These are phyloP conservation scores for Fusarium chlamydosporum DNA, from an alignment of 2,329 filamentous ascomycete species.

Conservation along the genomic window DNA sequence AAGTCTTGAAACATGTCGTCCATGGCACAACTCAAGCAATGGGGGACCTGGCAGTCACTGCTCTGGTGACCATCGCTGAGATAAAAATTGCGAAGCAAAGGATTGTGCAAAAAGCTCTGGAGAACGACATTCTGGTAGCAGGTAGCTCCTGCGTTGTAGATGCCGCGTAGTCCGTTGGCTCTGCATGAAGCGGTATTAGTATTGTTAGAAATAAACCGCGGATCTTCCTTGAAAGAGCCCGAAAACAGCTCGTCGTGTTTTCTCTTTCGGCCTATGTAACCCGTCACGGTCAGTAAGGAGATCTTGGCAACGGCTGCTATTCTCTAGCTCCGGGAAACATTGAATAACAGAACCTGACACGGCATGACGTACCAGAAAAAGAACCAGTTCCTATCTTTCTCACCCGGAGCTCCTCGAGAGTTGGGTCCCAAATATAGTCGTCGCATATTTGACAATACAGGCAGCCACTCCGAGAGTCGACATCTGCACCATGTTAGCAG, in stretches of 20 bases:
- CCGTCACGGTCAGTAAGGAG: constrained; percentile 4
- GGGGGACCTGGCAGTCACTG: constrained; percentile 74
- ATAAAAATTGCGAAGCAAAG: constrained; percentile 91
- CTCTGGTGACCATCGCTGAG: constrained; percentile 89
- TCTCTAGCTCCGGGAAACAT: background rate
- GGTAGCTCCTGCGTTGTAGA: constrained; percentile 98
- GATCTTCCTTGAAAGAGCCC: constrained; percentile 77
- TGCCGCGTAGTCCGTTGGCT: constrained; percentile 87
- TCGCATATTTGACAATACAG: constrained; percentile 86
- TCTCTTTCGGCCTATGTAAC: constrained; percentile 73
- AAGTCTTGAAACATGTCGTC: constrained; percentile 82
- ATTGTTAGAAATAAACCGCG: constrained; percentile 82
- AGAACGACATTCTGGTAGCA: constrained; percentile 98
- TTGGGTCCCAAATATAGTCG: constrained; percentile 86
- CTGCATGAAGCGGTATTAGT: constrained; percentile 85
- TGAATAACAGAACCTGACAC: background rate
- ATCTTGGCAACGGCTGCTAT: background rate
- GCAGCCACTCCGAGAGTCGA: constrained; percentile 81
- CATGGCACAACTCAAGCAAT: constrained; percentile 79
- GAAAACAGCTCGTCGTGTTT: constrained; percentile 80
- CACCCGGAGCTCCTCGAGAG: constrained; percentile 80
- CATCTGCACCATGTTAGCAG: constrained; percentile 66
- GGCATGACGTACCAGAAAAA: constrained; percentile 68
- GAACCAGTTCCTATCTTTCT: constrained; percentile 77
- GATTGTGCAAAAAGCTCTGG: constrained; percentile 94